Base-by-base conservation (phyloP, 345 rosid species). In the Microthlaspi erraticum region DNA sequence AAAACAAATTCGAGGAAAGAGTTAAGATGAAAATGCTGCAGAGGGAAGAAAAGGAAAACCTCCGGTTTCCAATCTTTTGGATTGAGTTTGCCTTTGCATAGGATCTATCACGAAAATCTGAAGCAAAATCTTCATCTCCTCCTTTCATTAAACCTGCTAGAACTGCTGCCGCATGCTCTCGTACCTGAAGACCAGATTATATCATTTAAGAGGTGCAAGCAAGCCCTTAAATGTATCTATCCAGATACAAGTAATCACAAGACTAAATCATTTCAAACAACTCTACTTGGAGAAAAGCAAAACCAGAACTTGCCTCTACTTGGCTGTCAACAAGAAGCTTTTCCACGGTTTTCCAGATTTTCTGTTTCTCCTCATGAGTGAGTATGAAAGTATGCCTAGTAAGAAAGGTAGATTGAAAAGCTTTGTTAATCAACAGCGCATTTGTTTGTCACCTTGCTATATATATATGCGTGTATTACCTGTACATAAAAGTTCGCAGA, bases 161-260 rank as follows among this genome's bases (percentile, higher is more conserved):
- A 80, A 94, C 97, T 38, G 96, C 90, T 26, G 97, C 97, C 31
- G 97, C 96, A 79, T 91, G 99, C 87, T 94, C 99, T 64, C 99
- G 89, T 70, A 94, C 95, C 99, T 94, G 60, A 56, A 62, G 51
- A 68, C 44, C 61, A 55, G 45, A 62, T 62, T 37, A 54, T 12
- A 62, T 62, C 60, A 54, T 31, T 44, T 5, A 46, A 16, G 41
- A 38, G 34, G 23, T 34, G 13, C 54, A 18, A 20, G 12, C 16
- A 18, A 20, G 12, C 16, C 29, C 44, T 46, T 62, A 46, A 19
- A 55, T n/a, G 7, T 18, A 37, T 17, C 14, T 7, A 44, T 17
- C 14, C 10, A 44, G 11, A 52, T 14, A 57, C 29, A 74, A 10
- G 2, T 42, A 34, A 26, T 44, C 64, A 53, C 39, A 44, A 52